Evolutionary conservation across 1,139 yeast genomes (phyloP), one percentile per base, ranked within the genome.

Genomic region (Saccharomyces hybrid): DNA sequence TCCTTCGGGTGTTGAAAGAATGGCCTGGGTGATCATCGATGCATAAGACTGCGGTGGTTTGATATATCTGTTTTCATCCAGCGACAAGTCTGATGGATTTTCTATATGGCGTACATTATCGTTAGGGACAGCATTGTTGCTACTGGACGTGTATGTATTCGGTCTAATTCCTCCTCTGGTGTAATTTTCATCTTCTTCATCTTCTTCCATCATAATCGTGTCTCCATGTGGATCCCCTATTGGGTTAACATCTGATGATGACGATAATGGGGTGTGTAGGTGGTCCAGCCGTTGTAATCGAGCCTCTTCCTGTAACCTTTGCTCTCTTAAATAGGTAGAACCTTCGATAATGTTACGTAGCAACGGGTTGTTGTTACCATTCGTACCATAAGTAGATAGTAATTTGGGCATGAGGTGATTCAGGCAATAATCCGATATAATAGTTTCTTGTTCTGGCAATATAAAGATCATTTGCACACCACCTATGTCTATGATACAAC

Each of bases 391-490:
- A 23, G 58, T 57, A 3, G 64, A 58, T 28, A 62, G 59, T 23
- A 73, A 51, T 53, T 63, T 69, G 14, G 71, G 64, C 3, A 68
- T 64, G 48, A 77, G 61, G 28, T 70, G 62, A 28, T 70, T 72
- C 56, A 83, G 70, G 65, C 84, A 76, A 56, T 73, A 71, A 41
- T 73, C 77, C 52, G 82, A 78, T 23, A 86, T 76, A 31, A 71
- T 72, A 1, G 97, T 96, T 11, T 83, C 82, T 7, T 88, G 82
- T 38, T 90, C 97, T 0, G 98, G 98, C 58, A 93, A 74, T 46
- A 93, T 91, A 69, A 93, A 93, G 96, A 93, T 90, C 98, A 93
- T 93, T 71, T 93, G 98, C 13, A 96, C 89, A 5, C 97, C 97
- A 9, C 98, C 98, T 51, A 93, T 83, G 67, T 93, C 99, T 56